Evolutionary conservation across 2,329 filamentous ascomycete species (phyloP).

Genomic region (Neonectria coccinea): DNA sequence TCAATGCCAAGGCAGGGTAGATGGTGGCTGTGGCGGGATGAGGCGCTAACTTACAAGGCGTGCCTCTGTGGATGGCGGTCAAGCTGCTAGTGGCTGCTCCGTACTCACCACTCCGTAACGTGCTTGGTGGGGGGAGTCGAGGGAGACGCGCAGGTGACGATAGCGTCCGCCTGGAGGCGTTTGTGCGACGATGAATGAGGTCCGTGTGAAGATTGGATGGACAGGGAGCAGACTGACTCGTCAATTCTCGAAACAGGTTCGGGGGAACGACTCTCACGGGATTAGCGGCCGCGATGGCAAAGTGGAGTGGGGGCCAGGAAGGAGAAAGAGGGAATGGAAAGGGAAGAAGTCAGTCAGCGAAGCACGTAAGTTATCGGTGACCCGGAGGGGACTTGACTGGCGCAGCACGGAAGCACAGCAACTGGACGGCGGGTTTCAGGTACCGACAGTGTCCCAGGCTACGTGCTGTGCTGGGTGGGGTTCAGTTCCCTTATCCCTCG

Average conservation of each 20-base stretch:
- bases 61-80: not conserved
- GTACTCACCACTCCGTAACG: not conserved
- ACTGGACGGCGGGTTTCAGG: slow-evolving; percentile 16
- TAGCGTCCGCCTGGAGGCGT: slow-evolving; percentile 1
- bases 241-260: slow-evolving; percentile 19
- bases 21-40: slow-evolving; percentile 9
- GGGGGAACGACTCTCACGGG: slow-evolving; percentile 11
- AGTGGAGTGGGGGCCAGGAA: not conserved
- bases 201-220: not conserved
- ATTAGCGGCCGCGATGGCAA: not conserved
- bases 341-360: not conserved
- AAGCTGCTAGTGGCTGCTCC: not conserved
- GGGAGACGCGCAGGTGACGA: slow-evolving; percentile 11
- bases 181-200: not conserved
- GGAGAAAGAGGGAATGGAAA: not conserved
- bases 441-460: not conserved
- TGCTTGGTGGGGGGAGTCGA: not conserved
- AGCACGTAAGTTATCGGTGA: slow-evolving; percentile 2
- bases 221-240: slow-evolving; percentile 11
- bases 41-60: slow-evolving; percentile 7
- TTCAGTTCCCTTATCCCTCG: not conserved
- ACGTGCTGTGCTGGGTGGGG: not conserved
- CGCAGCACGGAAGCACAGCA: not conserved
- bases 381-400: slow-evolving; percentile 4
- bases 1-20: slow-evolving; percentile 7